A percentile compares a stretch with the other conserved stretches of the same genome.
phyloP scores from a whole-genome alignment of 2,329 filamentous ascomycete genomes.

The Claviceps capensis region DNA sequence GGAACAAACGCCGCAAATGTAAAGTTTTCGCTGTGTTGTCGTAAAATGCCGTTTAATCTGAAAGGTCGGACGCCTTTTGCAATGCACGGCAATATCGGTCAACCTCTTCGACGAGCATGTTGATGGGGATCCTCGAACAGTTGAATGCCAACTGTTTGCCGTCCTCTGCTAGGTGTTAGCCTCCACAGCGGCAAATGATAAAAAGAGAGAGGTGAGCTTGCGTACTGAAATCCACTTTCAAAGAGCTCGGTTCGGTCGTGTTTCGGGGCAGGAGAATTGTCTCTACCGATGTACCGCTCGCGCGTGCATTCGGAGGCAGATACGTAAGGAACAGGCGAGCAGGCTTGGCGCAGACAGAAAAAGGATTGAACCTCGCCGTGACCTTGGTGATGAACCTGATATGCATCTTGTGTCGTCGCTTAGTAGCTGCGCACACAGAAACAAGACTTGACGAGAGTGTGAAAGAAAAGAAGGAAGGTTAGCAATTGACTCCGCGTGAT shows the following conservation, averaged over 20 bases:
- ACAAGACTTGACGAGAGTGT: neutral
- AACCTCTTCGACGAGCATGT: constrained; percentile 76
- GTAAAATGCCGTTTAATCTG: constrained; percentile 22
- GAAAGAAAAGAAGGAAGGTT: neutral
- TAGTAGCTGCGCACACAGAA: no score
- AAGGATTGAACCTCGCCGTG: constrained; percentile 82
- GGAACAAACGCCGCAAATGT: constrained; percentile 20
- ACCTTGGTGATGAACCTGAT: constrained; percentile 79
- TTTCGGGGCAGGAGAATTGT: constrained; percentile 60
- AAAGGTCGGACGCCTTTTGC: constrained; percentile 70
- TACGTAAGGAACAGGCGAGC: constrained; percentile 79
- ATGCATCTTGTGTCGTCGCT: constrained; percentile 45
- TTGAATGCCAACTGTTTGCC: constrained; percentile 82
- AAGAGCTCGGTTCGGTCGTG: constrained; percentile 52
- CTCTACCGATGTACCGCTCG: constrained; percentile 60
- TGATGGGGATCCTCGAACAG: constrained; percentile 67
- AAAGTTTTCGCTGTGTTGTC: constrained; percentile 10
- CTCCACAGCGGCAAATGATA: neutral
- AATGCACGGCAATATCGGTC: constrained; percentile 76
- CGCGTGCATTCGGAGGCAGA: constrained; percentile 66
- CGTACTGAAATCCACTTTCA: constrained; percentile 79
- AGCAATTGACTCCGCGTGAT: neutral
- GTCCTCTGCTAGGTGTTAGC: constrained; percentile 50
- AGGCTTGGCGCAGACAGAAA: constrained; percentile 64
- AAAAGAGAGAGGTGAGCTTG: constrained; percentile 6